phyloP scores from a whole-genome alignment of 192 early-diverging fungal genomes.

The Dissophora globulifera region DNA sequence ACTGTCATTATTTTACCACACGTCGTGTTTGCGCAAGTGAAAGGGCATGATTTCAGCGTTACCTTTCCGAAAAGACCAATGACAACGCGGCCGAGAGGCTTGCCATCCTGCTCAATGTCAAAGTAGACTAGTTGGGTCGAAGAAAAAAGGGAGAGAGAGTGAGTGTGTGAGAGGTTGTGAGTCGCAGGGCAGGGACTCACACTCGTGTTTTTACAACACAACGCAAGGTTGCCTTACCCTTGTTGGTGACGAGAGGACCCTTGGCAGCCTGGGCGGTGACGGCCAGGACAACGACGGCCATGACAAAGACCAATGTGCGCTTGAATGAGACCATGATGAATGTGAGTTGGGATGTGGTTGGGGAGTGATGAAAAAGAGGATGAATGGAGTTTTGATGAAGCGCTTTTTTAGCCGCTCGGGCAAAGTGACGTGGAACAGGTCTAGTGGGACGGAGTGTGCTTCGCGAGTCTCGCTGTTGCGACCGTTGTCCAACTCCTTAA shows the following conservation, averaged over 20 bases:
- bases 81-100: conserved; percentile 73
- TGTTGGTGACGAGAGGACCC: conserved; percentile 77
- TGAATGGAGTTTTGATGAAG: conserved; percentile 26
- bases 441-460: too few relatives aligned
- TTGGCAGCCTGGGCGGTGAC: conserved; percentile 55
- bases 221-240: too few relatives aligned
- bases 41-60: background rate
- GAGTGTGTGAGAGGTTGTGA: too few relatives aligned
- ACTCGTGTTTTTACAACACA: too few relatives aligned
- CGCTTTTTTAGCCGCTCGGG: background rate
- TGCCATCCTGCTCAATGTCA: conserved; percentile 85
- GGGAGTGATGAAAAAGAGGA: background rate
- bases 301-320: conserved; percentile 26
- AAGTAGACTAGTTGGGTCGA: conserved; percentile 74
- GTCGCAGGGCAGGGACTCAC: too few relatives aligned
- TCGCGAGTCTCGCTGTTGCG: too few relatives aligned
- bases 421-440: too few relatives aligned
- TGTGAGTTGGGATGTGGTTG: conserved; percentile 4
- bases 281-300: conserved; percentile 30
- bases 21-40: background rate
- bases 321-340: conserved; percentile 43
- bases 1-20: too few relatives aligned
- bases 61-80: conserved; percentile 81
- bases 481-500: too few relatives aligned
- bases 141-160: background rate